Conservation (phyloP, 192 early-diverging fungal genomes). For the Geosiphon pyriformis region DNA sequence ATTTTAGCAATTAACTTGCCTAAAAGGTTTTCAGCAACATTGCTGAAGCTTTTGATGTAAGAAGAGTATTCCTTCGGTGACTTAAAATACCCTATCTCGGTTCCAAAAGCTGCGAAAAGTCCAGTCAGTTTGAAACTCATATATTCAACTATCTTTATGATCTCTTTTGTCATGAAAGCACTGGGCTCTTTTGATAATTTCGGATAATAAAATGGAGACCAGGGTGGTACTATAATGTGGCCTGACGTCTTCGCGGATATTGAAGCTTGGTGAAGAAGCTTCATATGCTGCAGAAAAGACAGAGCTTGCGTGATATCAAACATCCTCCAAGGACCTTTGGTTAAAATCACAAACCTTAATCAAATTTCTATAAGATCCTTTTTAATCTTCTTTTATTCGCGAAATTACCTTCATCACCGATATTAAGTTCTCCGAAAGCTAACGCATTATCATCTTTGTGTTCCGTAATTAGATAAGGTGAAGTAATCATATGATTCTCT, state of each 20-base stretch:
- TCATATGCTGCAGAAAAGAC: background rate
- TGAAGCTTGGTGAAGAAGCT: background rate
- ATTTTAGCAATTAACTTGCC: too few species aligned
- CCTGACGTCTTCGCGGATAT: background rate
- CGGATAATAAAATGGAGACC: too few species aligned
- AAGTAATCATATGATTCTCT: background rate
- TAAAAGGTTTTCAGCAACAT: background rate
- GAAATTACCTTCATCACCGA: background rate
- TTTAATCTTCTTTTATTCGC: background rate
- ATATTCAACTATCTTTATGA: background rate
- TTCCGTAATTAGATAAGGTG: background rate
- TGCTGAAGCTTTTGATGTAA: background rate
- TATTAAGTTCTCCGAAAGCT: background rate
- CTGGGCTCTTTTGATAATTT: too few species aligned
- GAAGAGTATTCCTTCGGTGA: background rate
- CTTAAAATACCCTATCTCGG: too few species aligned
- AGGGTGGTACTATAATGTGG: too few species aligned
- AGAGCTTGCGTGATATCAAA: background rate
- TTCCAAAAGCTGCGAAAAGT: too few species aligned
- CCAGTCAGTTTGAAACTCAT: background rate
- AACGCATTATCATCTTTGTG: background rate
- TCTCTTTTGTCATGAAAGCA: background rate
- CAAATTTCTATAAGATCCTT: background rate
- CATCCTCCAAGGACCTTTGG: background rate
- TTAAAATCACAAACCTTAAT: background rate